Evolutionary conservation across 805 yeast species (phyloP).

Genomic region (Cyberlindnera mycetangii): DNA sequence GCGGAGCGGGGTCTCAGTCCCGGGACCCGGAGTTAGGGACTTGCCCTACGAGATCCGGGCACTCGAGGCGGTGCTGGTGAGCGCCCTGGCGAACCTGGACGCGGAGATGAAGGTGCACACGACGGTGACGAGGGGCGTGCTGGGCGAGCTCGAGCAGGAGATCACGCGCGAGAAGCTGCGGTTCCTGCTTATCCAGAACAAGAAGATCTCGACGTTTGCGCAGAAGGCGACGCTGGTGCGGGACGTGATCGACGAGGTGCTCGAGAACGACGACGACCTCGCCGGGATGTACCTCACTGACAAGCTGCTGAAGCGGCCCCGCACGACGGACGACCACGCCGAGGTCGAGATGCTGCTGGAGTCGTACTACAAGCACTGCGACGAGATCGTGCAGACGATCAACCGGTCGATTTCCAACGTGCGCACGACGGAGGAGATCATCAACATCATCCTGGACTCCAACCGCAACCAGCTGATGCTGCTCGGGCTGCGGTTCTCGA

Average conservation of each 20-base stretch:
- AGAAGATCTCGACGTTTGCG: constrained; percentile 76
- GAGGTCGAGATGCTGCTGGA: constrained; percentile 91
- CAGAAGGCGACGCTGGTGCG: constrained; percentile 82
- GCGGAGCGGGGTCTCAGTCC: no score
- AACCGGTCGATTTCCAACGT: constrained; percentile 79
- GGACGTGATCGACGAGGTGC: constrained; percentile 77
- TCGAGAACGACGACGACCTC: constrained; percentile 85
- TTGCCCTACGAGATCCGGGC: constrained; percentile 91
- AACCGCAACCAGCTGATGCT: constrained; percentile 92
- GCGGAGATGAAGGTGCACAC: constrained; percentile 86
- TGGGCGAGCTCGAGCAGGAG: constrained; percentile 75
- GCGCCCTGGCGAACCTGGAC: constrained; percentile 72
- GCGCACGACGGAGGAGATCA: constrained; percentile 90
- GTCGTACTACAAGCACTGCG: constrained; percentile 85
- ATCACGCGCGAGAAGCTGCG: constrained; percentile 79
- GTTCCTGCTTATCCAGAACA: constrained; percentile 77
- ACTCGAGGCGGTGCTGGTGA: constrained; percentile 78
- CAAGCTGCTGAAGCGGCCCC: constrained; percentile 40
- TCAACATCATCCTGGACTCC: constrained; percentile 87
- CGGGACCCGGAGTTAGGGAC: no score
- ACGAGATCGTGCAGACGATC: constrained; percentile 90
- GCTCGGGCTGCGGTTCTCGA: constrained; percentile 76
- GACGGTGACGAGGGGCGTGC: constrained; percentile 68
- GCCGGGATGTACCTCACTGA: constrained; percentile 79
- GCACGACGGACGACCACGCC: constrained; percentile 64